Evolutionary conservation across 2,329 filamentous ascomycete species (phyloP).

Genomic region (Didymella lethalis): DNA sequence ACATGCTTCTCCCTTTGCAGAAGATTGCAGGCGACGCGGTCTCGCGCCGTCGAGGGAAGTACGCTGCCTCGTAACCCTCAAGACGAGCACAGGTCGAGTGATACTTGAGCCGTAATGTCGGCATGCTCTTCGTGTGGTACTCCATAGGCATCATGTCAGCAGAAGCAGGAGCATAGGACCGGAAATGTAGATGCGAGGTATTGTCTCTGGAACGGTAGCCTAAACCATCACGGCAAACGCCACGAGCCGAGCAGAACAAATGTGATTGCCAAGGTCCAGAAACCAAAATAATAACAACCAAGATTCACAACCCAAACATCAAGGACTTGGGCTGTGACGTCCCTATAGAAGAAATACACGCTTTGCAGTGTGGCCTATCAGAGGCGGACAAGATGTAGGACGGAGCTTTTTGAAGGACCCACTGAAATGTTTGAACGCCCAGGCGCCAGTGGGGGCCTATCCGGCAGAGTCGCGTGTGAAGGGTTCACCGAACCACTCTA

Average conservation of each 20-base stretch:
- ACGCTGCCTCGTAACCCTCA: not conserved
- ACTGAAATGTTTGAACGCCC: slow-evolving; percentile 20
- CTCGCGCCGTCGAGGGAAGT: not conserved
- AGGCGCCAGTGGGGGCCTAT: slow-evolving; percentile 16
- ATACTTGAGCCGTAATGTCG: not conserved
- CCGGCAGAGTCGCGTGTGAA: slow-evolving; percentile 22
- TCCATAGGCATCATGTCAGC: not conserved
- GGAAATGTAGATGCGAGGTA: not conserved
- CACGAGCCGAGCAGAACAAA: not conserved
- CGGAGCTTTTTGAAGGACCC: slow-evolving; percentile 11
- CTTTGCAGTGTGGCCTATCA: slow-evolving; percentile 3
- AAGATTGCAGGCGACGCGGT: not conserved
- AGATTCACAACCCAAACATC: too few relatives aligned
- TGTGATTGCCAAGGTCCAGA: too few relatives aligned
- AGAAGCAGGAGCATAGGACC: not conserved
- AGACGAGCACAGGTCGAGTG: not conserved
- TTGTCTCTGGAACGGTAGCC: not conserved
- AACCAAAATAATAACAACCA: too few relatives aligned
- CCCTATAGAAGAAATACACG: not conserved
- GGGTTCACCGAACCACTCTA: slow-evolving; percentile 17
- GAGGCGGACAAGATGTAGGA: slow-evolving; percentile 1
- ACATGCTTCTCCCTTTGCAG: not conserved
- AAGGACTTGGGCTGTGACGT: not conserved
- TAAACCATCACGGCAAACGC: not conserved
- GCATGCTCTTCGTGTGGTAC: not conserved